phyloP scores from a whole-genome alignment of 1,284 basidiomycete species.

The Neonothopanus nambi region DNA sequence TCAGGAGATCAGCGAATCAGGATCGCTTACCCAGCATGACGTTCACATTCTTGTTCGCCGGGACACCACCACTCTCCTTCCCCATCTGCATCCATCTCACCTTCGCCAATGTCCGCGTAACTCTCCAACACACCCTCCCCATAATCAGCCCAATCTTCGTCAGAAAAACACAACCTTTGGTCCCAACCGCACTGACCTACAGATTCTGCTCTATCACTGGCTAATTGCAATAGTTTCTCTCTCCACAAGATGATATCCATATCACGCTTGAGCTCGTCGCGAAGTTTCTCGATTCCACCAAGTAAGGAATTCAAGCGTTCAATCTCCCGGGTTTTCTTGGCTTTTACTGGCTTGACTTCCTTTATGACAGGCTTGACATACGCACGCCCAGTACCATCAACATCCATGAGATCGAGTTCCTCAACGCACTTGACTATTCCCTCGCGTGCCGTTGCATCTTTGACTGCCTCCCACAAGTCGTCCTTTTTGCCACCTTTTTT shows the following conservation, averaged over 20 bases:
- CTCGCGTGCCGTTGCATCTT: constrained; percentile 64
- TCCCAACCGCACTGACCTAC: constrained; percentile 81
- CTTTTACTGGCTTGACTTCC: constrained; percentile 33
- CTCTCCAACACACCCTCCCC: constrained; percentile 65
- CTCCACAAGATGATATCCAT: constrained; percentile 70
- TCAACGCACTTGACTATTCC: constrained; percentile 56
- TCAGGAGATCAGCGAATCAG: too few species aligned
- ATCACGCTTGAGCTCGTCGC: constrained; percentile 63
- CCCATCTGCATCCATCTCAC: constrained; percentile 43
- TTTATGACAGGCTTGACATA: constrained; percentile 22
- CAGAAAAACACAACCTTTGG: constrained; percentile 75
- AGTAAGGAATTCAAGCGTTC: constrained; percentile 52
- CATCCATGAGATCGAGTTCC: constrained; percentile 26
- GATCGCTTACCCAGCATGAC: constrained; percentile 77
- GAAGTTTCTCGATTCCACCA: constrained; percentile 52
- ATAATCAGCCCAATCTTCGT: constrained; percentile 70
- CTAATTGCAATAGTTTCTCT: constrained; percentile 64
- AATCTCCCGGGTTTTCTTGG: constrained; percentile 53
- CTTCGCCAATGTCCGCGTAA: constrained; percentile 54
- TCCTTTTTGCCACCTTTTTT: constrained; percentile 60
- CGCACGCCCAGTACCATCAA: constrained; percentile 35
- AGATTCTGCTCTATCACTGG: constrained; percentile 57
- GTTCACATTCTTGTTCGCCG: constrained; percentile 71
- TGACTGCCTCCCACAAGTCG: constrained; percentile 70
- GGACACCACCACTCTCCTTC: constrained; percentile 66